Conservation (phyloP, 2,329 filamentous ascomycete genomes). For the Zymoseptoria brevis region DNA sequence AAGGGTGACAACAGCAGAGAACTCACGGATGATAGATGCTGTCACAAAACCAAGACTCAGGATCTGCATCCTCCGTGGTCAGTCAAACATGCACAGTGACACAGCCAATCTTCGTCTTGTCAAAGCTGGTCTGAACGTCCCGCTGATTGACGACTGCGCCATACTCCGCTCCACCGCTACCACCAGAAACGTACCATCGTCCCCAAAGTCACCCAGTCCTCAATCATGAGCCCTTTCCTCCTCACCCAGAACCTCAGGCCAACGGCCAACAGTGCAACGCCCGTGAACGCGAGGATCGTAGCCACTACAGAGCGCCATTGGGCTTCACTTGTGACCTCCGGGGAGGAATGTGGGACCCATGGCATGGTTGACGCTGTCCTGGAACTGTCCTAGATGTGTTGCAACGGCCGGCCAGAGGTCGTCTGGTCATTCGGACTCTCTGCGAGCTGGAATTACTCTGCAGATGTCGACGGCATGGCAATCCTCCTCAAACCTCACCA, state of each 20-base stretch:
- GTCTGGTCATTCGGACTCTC: neutral
- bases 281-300: constrained; percentile 7
- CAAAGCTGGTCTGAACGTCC: neutral
- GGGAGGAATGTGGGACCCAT: constrained; percentile 8
- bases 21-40: neutral
- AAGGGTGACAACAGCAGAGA: neutral
- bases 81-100: neutral
- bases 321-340: constrained; percentile 8
- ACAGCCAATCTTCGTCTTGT: neutral
- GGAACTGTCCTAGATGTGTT: neutral
- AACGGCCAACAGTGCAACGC: constrained; percentile 7
- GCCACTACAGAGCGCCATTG: constrained; percentile 10
- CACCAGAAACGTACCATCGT: constrained; percentile 8
- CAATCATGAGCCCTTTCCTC: constrained; percentile 7
- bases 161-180: neutral
- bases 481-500: neutral
- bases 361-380: constrained; percentile 3
- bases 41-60: neutral
- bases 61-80: neutral
- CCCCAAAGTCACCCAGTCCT: constrained; percentile 14
- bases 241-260: constrained; percentile 10
- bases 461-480: neutral
- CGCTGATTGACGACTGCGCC: neutral
- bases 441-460: neutral
- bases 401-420: neutral